Conservation (phyloP, 495 filamentous ascomycete species). For the Aspergillus heteromorphus region DNA sequence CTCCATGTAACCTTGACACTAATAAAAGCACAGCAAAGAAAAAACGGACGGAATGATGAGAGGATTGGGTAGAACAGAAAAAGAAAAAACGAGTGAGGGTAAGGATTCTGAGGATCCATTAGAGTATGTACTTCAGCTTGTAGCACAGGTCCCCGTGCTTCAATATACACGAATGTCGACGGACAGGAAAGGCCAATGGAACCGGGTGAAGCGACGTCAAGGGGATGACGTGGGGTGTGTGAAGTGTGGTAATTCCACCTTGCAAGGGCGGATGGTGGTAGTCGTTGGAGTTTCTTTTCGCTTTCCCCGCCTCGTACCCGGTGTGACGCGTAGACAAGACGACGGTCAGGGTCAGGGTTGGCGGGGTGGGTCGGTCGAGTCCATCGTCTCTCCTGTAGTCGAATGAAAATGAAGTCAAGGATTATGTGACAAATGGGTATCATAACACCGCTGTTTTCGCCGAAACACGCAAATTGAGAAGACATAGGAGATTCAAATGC, state of each 20-base stretch:
- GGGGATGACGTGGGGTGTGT: background rate
- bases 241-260: background rate
- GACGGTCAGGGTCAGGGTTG: background rate
- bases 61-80: background rate
- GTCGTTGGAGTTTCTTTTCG: background rate
- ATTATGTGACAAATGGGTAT: conserved; percentile 41
- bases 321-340: background rate
- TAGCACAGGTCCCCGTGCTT: conserved; percentile 4
- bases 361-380: background rate
- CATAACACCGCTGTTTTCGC: conserved; percentile 39
- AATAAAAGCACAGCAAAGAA: conserved; percentile 2
- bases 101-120: conserved; percentile 9
- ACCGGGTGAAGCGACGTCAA: background rate
- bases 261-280: background rate
- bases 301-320: background rate
- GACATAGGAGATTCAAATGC: conserved; percentile 16
- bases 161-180: conserved; percentile 6
- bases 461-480: conserved; percentile 31
- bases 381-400: conserved; percentile 11
- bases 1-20: conserved; percentile 1
- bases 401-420: conserved; percentile 22
- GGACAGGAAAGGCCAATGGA: background rate
- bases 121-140: conserved; percentile 12
- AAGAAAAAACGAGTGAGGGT: background rate
- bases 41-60: background rate